phyloP scores from a whole-genome alignment of 805 yeast species.

The Schwanniomyces sp. region DNA sequence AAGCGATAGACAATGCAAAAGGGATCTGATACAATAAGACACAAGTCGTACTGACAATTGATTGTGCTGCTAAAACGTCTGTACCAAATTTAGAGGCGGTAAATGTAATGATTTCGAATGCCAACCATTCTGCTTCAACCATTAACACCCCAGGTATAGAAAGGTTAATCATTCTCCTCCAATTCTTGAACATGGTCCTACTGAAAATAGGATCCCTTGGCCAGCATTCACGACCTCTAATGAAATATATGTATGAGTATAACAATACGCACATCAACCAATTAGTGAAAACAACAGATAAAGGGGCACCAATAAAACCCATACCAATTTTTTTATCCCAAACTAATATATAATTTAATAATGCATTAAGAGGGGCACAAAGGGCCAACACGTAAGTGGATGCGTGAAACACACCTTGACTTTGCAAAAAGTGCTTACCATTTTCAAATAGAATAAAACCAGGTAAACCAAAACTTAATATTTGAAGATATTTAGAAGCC shows the following conservation, averaged over 20 bases:
- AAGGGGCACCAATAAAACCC: conserved; percentile 78
- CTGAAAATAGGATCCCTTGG: conserved; percentile 29
- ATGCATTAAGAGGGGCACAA: conserved; percentile 74
- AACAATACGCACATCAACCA: conserved; percentile 67
- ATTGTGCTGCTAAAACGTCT: conserved; percentile 67
- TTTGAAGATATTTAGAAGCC: conserved; percentile 58
- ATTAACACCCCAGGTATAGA: conserved; percentile 74
- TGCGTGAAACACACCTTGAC: conserved; percentile 80
- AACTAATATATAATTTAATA: conserved; percentile 66
- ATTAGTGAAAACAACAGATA: conserved; percentile 68
- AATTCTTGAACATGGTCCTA: conserved; percentile 43
- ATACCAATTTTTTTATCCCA: conserved; percentile 56
- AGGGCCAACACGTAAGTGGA: conserved; percentile 67
- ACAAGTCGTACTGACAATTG: conserved; percentile 67
- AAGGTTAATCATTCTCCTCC: conserved; percentile 62
- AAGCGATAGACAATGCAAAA: conserved; percentile 72
- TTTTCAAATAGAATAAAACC: conserved; percentile 73
- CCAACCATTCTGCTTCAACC: conserved; percentile 79
- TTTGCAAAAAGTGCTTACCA: conserved; percentile 70
- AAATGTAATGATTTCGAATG: conserved; percentile 73
- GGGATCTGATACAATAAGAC: conserved; percentile 72
- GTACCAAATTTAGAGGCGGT: conserved; percentile 70
- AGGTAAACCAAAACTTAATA: conserved; percentile 65
- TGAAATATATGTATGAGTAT: conserved; percentile 42
- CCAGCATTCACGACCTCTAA: conserved; percentile 48